Conservation (phyloP, 2,329 filamentous ascomycete species). For the Cladosporium sp. region DNA sequence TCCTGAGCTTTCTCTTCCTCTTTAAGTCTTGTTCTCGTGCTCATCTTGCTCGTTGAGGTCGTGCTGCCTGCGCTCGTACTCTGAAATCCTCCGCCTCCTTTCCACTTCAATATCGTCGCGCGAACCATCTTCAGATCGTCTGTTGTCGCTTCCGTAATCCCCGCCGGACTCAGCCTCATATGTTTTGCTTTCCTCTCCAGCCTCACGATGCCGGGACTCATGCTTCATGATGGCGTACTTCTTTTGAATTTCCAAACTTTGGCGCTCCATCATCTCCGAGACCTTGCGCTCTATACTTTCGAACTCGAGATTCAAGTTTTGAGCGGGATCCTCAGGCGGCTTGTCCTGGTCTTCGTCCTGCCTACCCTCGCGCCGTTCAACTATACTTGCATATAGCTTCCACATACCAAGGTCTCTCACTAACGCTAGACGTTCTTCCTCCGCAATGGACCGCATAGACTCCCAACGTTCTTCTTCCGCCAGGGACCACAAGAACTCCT, state of each 20-base stretch:
- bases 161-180: constrained; percentile 43
- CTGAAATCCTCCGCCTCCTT: constrained; percentile 34
- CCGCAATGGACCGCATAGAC: too few relatives aligned
- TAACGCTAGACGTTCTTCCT: too few relatives aligned
- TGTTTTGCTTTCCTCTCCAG: constrained; percentile 36
- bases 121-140: constrained; percentile 39
- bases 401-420: too few relatives aligned
- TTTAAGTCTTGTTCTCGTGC: constrained; percentile 39
- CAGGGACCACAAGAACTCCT: too few relatives aligned
- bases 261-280: too few relatives aligned
- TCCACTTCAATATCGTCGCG: constrained; percentile 41
- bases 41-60: constrained; percentile 43
- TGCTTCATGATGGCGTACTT: constrained; percentile 42
- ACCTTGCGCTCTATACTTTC: too few relatives aligned
- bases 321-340: too few relatives aligned
- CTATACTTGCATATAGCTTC: too few relatives aligned
- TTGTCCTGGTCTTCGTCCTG: too few relatives aligned
- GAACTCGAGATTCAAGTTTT: too few relatives aligned
- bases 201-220: constrained; percentile 40
- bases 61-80: constrained; percentile 25
- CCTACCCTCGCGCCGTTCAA: too few relatives aligned
- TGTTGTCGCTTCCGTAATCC: constrained; percentile 40
- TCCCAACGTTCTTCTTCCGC: too few relatives aligned
- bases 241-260: constrained; percentile 24
- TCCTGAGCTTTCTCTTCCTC: constrained; percentile 41